Evolutionary conservation across 768 basidiomycete genomes (phyloP), one percentile per base, ranked within the genome.

Genomic region (Calocera cornea): DNA sequence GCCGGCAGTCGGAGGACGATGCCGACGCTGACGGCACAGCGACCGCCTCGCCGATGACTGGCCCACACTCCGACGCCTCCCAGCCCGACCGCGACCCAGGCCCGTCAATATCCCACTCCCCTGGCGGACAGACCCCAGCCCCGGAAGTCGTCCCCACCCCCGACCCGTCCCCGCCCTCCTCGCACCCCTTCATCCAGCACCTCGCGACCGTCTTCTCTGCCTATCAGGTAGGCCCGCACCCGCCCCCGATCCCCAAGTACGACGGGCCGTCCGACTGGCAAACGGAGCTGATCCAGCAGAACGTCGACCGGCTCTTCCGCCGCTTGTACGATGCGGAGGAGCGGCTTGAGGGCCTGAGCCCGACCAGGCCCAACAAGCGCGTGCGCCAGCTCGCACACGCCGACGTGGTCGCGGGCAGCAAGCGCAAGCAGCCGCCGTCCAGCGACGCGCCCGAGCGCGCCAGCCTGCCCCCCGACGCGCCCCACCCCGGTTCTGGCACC

Each of bases 301-400:
- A 81, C 16, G 78, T 87, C 70, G 75, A 77, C 31, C 79, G 77
- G 34, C 76, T 87, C 64, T 82, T 82, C 1, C 77, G 79, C 41
- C 78, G 86, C 71, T 83, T 86, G 81, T 80, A 81, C 72, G 77
- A 78, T 33, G 85, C 86, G 16, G 86, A 86, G 70, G 80, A 82
- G 10, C 71, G 75, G 1, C 73, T 83, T 74, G 24, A 73, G 79
- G 69, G 79, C 77, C 8, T 40, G 11, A 31, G 29, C 36, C 22
- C 36, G 12, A 50, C 38, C 60, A 31, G 31, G 67, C 50, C 34
- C 50, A 65, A 34, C n/a, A 68, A 34, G 44, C 65, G 60, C 31
- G 33, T 41, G 69, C 76, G 5, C 17, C 54, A 36, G 38, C 67
- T 65, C 47, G 69, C 34, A 64, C 65, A 60, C 33, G 34, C 36